These are phyloP conservation scores for Ceriops tagal DNA, from an alignment of 345 rosid species.

Conservation along the genomic window DNA sequence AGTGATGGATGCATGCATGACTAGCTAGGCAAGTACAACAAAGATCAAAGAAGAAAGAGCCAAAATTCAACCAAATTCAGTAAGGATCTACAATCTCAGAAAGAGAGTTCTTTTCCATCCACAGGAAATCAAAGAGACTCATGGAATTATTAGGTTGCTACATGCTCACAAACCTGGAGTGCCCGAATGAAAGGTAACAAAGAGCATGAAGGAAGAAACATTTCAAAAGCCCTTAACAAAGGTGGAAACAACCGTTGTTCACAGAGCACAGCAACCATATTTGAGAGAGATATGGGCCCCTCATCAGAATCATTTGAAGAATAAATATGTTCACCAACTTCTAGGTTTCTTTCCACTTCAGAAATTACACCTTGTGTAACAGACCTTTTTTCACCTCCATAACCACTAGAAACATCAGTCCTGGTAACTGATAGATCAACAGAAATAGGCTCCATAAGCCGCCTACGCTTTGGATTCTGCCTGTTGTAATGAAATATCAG, in stretches of 20 bases:
- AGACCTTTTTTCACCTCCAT: slow-evolving; percentile 27
- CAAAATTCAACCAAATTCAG: slow-evolving; percentile 1
- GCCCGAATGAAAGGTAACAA: slow-evolving; percentile 88
- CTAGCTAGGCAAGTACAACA: slow-evolving; percentile 7
- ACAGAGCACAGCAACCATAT: slow-evolving; percentile 97
- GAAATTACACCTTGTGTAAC: slow-evolving; percentile 33
- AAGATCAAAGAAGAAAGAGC: slow-evolving; percentile 2
- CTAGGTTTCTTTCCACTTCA: slow-evolving; percentile 46
- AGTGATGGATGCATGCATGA: slow-evolving; percentile 4
- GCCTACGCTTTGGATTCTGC: slow-evolving; percentile 78
- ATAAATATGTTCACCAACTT: slow-evolving; percentile 34
- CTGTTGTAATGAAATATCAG: slow-evolving; percentile 80
- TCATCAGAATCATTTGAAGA: slow-evolving; percentile 50
- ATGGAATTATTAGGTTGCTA: slow-evolving; percentile 8
- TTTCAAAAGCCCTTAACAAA: slow-evolving; percentile 88
- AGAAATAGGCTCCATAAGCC: slow-evolving; percentile 55
- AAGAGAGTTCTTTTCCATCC: not conserved
- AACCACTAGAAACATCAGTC: slow-evolving; percentile 33
- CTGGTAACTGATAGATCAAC: slow-evolving; percentile 37
- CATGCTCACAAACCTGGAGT: slow-evolving; percentile 73
- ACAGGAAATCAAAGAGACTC: slow-evolving; percentile 11
- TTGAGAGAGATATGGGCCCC: slow-evolving; percentile 63
- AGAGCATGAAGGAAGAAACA: slow-evolving; percentile 96
- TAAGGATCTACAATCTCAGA: not conserved
- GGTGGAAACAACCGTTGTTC: slow-evolving; percentile 89